Base-by-base conservation (phyloP, 83 land plant genomes). In the Isoetes engelmannii region DNA sequence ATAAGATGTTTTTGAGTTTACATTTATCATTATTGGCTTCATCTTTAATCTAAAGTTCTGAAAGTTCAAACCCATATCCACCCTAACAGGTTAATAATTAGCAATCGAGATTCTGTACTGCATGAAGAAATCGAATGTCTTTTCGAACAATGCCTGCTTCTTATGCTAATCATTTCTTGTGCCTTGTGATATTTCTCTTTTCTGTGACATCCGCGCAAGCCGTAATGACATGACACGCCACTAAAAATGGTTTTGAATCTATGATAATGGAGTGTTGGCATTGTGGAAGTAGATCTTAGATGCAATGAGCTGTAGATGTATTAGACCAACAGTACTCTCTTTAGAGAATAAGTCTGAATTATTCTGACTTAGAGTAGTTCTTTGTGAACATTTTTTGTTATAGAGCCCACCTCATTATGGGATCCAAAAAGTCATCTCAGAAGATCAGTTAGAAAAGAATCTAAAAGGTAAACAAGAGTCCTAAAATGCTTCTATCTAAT, bases 401-500 rank as follows among this genome's bases (percentile, higher is more conserved):
- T 77, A 95, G 99, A 95, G 86, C 69, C 99, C 97, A 47, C 87
- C 82, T 54, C 85, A 84, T 67, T 95, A 95, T 73, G 74, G 85
- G 41, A 65, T 91, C 62, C 80, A 84, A 49, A 82, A 74, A 65
- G 86, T 75, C 15, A 77, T 75, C 69, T 67, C 86, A 68, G 72
- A 61, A 19, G 89, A 91, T 43, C 75, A 68, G 43, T 75, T 86
- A 21, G 99, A 91, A 66, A 95, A 80, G 69, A 83, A 85, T 63
- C 55, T 91, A 70, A 90, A 87, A 84, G 99, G 99, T 91, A 66
- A 15, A 41, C 18, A 61, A 7, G n/a, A n/a, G 20, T 8, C 10
- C 9, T 3, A 13, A 20, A 60, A 60, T n/a, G 28, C 51, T 65
- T 18, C 4, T 10, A 9, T 45, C 55, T 9, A 46, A 67, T 7